Percentiles rank a stretch among this genome's conserved stretches.
Evolutionary conservation across 169 alveolate species (phyloP).

Genomic region (Ichthyophthirius multifiliis): DNA sequence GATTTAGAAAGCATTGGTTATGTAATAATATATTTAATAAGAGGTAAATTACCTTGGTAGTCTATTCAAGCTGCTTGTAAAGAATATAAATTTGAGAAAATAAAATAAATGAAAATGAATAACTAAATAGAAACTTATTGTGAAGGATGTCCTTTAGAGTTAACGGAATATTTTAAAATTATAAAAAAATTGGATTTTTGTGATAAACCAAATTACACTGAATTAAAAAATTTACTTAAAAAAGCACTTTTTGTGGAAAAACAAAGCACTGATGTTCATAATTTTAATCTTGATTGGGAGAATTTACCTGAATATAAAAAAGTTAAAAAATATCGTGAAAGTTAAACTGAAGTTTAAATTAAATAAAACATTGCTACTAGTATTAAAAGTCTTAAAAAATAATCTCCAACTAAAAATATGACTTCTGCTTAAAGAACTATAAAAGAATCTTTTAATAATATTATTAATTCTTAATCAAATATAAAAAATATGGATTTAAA

Average conservation of each 20-base stretch:
- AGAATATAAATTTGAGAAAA: constrained; percentile 72
- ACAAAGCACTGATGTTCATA: neutral
- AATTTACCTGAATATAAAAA: constrained; percentile 3
- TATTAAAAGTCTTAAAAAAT: too few species aligned
- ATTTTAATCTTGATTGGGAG: constrained; percentile 8
- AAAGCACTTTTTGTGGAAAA: neutral
- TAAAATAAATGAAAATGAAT: constrained; percentile 65
- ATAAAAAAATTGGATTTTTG: constrained; percentile 23
- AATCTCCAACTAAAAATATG: too few species aligned
- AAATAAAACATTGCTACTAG: too few species aligned
- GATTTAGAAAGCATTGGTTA: constrained; percentile 74
- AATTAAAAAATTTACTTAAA: constrained; percentile 1
- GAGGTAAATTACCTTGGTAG: constrained; percentile 79
- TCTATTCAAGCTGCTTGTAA: constrained; percentile 65
- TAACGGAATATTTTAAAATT: constrained; percentile 47
- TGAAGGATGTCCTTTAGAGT: constrained; percentile 60
- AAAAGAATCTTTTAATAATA: too few species aligned
- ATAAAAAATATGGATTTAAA: too few species aligned
- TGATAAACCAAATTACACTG: constrained; percentile 39
- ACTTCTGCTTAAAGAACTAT: too few species aligned
- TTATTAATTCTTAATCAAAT: too few species aligned
- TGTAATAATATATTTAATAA: constrained; percentile 58
- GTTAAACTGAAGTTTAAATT: too few species aligned
- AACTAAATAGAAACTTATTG: constrained; percentile 60
- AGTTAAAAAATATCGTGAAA: neutral